These are phyloP conservation scores for Protomyces gravidus DNA, from an alignment of 1,139 yeast genomes.

Conservation along the genomic window DNA sequence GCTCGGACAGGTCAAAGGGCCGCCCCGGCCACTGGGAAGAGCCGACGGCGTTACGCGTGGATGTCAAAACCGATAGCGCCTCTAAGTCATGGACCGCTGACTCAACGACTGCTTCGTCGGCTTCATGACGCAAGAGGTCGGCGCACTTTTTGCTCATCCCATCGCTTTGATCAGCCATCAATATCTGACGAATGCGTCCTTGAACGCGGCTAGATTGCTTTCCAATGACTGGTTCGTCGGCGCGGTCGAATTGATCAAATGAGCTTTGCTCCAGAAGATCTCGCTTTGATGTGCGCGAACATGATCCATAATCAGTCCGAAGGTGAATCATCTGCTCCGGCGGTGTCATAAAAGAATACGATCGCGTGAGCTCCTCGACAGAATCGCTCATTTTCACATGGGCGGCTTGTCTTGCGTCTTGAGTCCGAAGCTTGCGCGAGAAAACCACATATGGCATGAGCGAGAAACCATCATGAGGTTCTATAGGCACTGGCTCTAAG, in stretches of 20 bases:
- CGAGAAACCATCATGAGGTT: background rate
- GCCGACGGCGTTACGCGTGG: background rate
- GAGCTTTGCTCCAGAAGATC: background rate
- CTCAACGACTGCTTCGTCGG: background rate
- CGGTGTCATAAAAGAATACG: no score
- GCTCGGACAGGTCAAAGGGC: conserved; percentile 9
- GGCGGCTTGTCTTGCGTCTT: background rate
- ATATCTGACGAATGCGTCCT: background rate
- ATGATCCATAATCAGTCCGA: background rate
- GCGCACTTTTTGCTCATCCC: background rate
- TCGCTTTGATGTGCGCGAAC: background rate
- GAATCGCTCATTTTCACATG: background rate
- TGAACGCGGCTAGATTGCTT: background rate
- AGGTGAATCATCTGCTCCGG: no score
- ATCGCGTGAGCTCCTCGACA: background rate
- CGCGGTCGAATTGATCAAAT: background rate
- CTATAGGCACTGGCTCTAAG: conserved; percentile 2
- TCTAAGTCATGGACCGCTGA: background rate
- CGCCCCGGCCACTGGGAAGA: conserved; percentile 10
- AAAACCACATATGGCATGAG: conserved; percentile 4
- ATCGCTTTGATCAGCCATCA: background rate
- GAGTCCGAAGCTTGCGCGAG: conserved; percentile 5
- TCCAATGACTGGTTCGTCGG: background rate
- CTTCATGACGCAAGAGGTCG: background rate
- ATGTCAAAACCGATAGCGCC: background rate